Base-by-base conservation (phyloP, 2,329 filamentous ascomycete species). In the Alternaria incomplexa region DNA sequence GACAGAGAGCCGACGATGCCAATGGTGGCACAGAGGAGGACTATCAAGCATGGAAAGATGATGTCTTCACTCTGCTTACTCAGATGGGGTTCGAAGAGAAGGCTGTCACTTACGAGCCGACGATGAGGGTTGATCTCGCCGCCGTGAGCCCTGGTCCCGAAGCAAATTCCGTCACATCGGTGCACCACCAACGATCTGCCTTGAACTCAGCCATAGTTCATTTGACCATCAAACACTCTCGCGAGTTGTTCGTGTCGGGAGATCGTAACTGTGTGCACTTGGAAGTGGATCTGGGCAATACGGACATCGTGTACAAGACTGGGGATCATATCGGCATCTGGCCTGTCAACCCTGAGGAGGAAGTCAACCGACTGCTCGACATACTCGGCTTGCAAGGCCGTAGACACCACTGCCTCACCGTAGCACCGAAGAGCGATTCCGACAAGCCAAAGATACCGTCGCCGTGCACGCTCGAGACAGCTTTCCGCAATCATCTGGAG, bases 401-500 rank as follows among this genome's bases (percentile, higher is more conserved):
- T 12, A 64, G 64, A 23, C 52, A 72, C 5, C 52, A 72, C 5
- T 55, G 65, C 8, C 69, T 82, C 28, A 72, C 69, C 2, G 62
- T 82, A 30, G 73, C 65, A 22, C 70, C 73, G 15, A 64, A 73
- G 17, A 76, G 76, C 47, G 61, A 65, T 30, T 72, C 65, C 9
- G 65, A 71, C 44, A 80, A 77, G 61, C 66, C 71, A n/a, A 78
- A 74, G 43, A 56, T 84, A 0, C 83, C 82, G 2, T 80, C 78
- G 2, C 80, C 80, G 0, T 83, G 79, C 0, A 81, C 81, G 0
- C 66, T 80, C 5, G 66, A 79, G 2, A 78, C 79, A 0, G 75
- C 83, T 4, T 80, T 85, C 64, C 73, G 77, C 6, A 77, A 84
- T 63, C 82, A 85, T 57, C 79, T 86, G 2, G 84, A 86, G 57